Evolutionary conservation across 306 rosid species (phyloP).

Genomic region (Castanea mollissima): DNA sequence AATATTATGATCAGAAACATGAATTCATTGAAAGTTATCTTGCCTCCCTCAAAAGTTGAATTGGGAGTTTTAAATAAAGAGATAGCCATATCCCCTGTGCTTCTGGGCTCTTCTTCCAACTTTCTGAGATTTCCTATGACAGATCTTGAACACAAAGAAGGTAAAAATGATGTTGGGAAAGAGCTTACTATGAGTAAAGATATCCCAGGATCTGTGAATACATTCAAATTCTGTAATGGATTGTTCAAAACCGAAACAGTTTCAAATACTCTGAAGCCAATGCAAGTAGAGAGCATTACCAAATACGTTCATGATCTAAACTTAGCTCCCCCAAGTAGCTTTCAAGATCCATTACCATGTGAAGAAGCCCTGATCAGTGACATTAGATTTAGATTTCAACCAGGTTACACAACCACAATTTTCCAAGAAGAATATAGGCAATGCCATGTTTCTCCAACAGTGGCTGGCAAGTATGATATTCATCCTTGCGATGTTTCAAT

Average conservation of each 20-base stretch:
- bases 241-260: conserved; percentile 7
- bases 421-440: conserved; percentile 21
- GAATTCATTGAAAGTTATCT: not conserved
- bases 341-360: conserved; percentile 9
- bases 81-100: conserved; percentile 28
- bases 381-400: conserved; percentile 14
- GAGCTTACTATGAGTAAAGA: conserved; percentile 18
- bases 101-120: conserved; percentile 7
- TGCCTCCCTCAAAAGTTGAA: conserved; percentile 19
- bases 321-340: conserved; percentile 20
- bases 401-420: conserved; percentile 4
- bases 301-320: conserved; percentile 18
- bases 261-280: conserved; percentile 16
- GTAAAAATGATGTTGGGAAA: conserved; percentile 24
- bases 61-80: conserved; percentile 11
- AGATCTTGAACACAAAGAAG: conserved; percentile 23
- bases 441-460: conserved; percentile 8
- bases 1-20: no score
- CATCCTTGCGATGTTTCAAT: conserved; percentile 16
- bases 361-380: conserved; percentile 12
- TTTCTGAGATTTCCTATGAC: conserved; percentile 15
- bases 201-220: conserved; percentile 6
- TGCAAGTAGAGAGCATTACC: conserved; percentile 8
- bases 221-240: not conserved
- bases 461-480: conserved; percentile 18